Conservation (phyloP, 176 grass and related monocot species). For the Avena eriantha region DNA sequence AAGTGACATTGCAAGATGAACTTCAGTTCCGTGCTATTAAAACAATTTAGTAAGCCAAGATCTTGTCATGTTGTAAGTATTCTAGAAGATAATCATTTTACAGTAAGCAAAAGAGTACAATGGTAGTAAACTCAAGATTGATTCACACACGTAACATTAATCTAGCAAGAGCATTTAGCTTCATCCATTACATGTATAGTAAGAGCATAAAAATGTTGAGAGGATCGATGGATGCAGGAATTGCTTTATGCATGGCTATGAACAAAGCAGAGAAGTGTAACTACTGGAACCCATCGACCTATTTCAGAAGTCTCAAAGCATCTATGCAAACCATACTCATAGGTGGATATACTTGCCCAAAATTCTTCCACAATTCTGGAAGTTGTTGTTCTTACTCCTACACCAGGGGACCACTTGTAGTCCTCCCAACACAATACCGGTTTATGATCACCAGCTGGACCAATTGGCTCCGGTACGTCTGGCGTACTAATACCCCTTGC, state of each 20-base stretch:
- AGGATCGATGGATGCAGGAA: too few species aligned
- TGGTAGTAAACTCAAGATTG: not conserved
- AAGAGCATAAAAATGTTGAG: not conserved
- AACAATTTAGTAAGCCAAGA: too few species aligned
- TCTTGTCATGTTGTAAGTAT: too few species aligned
- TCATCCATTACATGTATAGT: not conserved
- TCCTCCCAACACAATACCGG: not conserved
- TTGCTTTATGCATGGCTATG: too few species aligned
- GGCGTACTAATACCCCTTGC: not conserved
- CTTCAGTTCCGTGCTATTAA: too few species aligned
- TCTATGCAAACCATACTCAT: not conserved
- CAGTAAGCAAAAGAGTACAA: too few species aligned
- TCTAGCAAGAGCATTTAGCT: not conserved
- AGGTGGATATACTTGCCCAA: not conserved
- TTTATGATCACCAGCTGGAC: not conserved
- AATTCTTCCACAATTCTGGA: not conserved
- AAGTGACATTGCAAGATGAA: not conserved
- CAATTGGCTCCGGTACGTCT: not conserved
- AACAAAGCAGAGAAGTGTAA: too few species aligned
- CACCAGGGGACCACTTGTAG: not conserved
- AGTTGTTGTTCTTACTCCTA: not conserved
- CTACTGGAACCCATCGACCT: not conserved
- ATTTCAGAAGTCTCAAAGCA: not conserved
- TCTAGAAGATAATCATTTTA: too few species aligned
- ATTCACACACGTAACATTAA: not conserved